Base-by-base conservation (phyloP, 768 basidiomycete genomes). In the Hortiboletus campestris region DNA sequence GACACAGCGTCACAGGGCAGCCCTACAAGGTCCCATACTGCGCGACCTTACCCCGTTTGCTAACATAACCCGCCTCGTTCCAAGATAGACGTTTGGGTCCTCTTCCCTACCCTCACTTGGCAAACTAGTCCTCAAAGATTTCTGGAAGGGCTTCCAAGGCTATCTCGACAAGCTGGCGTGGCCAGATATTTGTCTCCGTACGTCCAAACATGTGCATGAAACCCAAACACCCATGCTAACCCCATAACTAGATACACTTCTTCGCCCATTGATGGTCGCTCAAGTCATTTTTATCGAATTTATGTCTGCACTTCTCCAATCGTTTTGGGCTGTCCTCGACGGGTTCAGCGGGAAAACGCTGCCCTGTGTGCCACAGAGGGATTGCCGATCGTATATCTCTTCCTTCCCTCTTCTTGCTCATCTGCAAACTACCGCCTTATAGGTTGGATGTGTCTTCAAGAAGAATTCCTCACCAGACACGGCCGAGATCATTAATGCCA, bases 21-120 rank as follows among this genome's bases (percentile, higher is more conserved):
- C 94, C 95, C 0, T 94, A 85, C 78, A 99, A 98, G 77, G 89
- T 91, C 34, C 88, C 93, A 0, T 89, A 85, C 67, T 94, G 94
- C 72, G 91, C 91, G 13, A 84, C 90, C 12, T 74, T 98, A 17
- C 78, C 97, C 46, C 80, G 86, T 20, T 73, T 85, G 38, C 75
- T 98, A 38, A 25, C 80, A 84, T 62, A 80, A 83, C 63, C 76
- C 71, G 36, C 55, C 63, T 12, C 58, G 64, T 17, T 63, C 72
- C 38, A 80, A 78, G 39, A 72, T 72, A 34, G 69, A 69, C 64
- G 4, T 72, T 73, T 13, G 67, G 63, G 17, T 69, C 71, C 8
- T 68, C 72, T 16, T 51, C 70, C 16, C 29, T 46, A 39, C 60
- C 67, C n/a, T 76, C 84, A 0, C 69, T 90, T 0, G 90, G 91